A percentile compares a stretch with the other conserved stretches of the same genome.
Evolutionary conservation across 495 filamentous ascomycete genomes (phyloP).

Genomic region (Beverwykella pulmonaria): DNA sequence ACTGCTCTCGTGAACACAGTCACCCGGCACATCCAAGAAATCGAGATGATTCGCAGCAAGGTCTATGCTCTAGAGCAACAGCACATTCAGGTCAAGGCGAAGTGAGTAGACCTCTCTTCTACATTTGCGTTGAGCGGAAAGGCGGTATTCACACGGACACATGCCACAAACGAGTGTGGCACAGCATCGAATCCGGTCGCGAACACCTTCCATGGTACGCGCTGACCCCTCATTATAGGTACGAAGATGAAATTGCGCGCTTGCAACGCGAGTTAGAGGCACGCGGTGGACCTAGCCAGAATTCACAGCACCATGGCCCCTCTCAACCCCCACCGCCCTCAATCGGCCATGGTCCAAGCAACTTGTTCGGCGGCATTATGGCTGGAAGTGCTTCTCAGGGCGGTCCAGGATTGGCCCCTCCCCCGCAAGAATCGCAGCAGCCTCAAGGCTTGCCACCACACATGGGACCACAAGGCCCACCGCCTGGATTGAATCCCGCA

Average conservation of each 20-base stretch:
- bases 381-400: slow-evolving; percentile 83
- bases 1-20: slow-evolving; percentile 55
- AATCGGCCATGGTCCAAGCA: slow-evolving; percentile 88
- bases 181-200: slow-evolving; percentile 11
- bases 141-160: neutral
- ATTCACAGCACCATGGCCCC: slow-evolving; percentile 71
- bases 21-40: slow-evolving; percentile 82
- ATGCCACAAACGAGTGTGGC: slow-evolving; percentile 3
- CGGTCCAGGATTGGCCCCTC: slow-evolving; percentile 82
- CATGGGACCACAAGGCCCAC: slow-evolving; percentile 44
- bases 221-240: slow-evolving; percentile 56
- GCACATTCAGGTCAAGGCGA: slow-evolving; percentile 82
- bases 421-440: slow-evolving; percentile 67
- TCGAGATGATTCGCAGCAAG: slow-evolving; percentile 88
- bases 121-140: neutral
- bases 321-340: slow-evolving; percentile 80
- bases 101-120: slow-evolving; percentile 60
- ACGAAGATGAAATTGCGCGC: slow-evolving; percentile 85
- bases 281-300: slow-evolving; percentile 71
- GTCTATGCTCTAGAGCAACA: slow-evolving; percentile 87
- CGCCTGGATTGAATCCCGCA: slow-evolving; percentile 45
- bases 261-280: slow-evolving; percentile 87
- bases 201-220: neutral
- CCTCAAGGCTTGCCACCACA: slow-evolving; percentile 48
- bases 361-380: slow-evolving; percentile 95